phyloP scores from a whole-genome alignment of 495 filamentous ascomycete species.

The Tetracladium setigerum region DNA sequence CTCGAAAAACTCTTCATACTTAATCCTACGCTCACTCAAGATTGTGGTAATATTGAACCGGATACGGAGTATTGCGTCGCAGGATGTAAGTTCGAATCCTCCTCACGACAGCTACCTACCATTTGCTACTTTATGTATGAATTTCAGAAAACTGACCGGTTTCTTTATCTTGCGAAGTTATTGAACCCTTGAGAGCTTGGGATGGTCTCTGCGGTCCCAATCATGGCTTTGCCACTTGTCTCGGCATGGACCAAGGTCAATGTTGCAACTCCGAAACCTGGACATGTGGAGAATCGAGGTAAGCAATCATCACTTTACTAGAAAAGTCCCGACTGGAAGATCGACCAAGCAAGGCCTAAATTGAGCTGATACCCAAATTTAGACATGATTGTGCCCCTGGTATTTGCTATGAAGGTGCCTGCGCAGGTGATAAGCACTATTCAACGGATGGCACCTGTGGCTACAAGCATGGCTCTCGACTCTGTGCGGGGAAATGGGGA shows the following conservation, averaged over 20 bases:
- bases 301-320: neutral
- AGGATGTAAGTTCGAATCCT: slow-evolving; percentile 25
- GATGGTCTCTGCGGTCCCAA: slow-evolving; percentile 23
- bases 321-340: no score
- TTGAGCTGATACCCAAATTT: neutral
- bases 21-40: slow-evolving; percentile 15
- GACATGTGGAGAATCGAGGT: slow-evolving; percentile 21
- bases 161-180: no score
- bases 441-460: slow-evolving; percentile 24
- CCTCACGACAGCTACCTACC: no score
- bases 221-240: slow-evolving; percentile 25
- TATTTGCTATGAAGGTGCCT: slow-evolving; percentile 25
- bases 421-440: slow-evolving; percentile 15
- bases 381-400: slow-evolving; percentile 24
- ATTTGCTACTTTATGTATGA: no score
- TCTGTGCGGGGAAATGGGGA: slow-evolving; percentile 22
- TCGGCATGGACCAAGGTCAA: slow-evolving; percentile 1
- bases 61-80: slow-evolving; percentile 21
- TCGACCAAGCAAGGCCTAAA: no score
- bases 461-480: slow-evolving; percentile 4
- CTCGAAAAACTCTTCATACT: slow-evolving; percentile 17
- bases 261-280: slow-evolving; percentile 13
- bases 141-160: no score
- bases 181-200: slow-evolving; percentile 19
- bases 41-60: slow-evolving; percentile 21